Evolutionary conservation across 495 filamentous ascomycete genomes (phyloP), one percentile per base, ranked within the genome.

Genomic region (Aspergillus bridgeri): DNA sequence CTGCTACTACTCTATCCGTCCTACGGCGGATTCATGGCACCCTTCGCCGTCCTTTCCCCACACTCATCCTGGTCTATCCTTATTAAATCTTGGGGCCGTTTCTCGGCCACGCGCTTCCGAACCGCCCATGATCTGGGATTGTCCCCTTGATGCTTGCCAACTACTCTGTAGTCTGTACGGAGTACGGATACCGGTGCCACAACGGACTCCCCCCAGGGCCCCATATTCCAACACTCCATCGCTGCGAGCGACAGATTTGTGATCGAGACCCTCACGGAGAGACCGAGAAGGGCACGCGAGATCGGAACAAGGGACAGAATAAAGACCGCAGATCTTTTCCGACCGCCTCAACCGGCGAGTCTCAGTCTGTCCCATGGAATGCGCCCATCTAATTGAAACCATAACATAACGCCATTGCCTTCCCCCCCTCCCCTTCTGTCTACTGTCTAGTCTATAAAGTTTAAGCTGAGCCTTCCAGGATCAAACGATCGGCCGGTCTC

Each of bases 401-500:
- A 38, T 38, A 38, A 38, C 33, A 13, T 4, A 13, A 4, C 33
- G 2, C 33, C 33, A 9, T 13, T 15, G 7, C 29, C 29, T 9
- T 9, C 29, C 29, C 29, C 27, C 1, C 43, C n/a, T 46, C 43
- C n/a, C 43, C 20, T n/a, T 23, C 25, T 21, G 2, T 23, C 24
- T n/a, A 7, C 22, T 51, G n/a, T 33, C 23, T 15, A 25, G n/a
- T 51, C 48, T 24, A 54, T 24, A 54, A 25, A 44, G 42, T 54
- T 46, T 54, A 20, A 21, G 27, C 50, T 42, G 50, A 43, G 52
- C 42, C 38, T 54, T 46, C 53, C 52, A 60, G 60, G 64, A 59
- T 66, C 61, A 24, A 48, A 54, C 58, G 60, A 63, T 63, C 64
- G 58, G 51, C 55, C 54, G 53, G 55, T 42, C 58, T 63, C 64